Percentiles rank a stretch among this genome's conserved stretches.
Evolutionary conservation across 345 rosid species (phyloP).

Genomic region (Populus tremula): DNA sequence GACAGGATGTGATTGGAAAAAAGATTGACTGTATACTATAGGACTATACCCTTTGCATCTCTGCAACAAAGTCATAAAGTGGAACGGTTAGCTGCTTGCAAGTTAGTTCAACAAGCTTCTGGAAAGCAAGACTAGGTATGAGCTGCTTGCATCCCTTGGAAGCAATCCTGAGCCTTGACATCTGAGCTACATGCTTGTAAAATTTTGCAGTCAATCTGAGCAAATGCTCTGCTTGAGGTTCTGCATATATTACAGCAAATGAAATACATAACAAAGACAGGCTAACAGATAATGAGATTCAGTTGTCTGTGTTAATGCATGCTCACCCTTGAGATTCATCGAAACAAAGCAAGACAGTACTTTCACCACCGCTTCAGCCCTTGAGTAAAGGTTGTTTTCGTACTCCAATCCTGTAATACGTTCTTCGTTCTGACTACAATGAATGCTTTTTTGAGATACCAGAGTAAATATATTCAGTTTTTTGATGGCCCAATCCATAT

Average conservation of each 20-base stretch:
- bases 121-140: slow-evolving; percentile 60
- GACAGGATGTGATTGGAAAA: not conserved
- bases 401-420: slow-evolving; percentile 32
- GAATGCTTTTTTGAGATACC: slow-evolving; percentile 36
- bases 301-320: not conserved
- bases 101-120: slow-evolving; percentile 72
- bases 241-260: slow-evolving; percentile 40
- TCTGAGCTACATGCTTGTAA: slow-evolving; percentile 77
- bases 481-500: slow-evolving; percentile 67
- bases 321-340: slow-evolving; percentile 68
- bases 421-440: slow-evolving; percentile 35
- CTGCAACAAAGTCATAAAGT: slow-evolving; percentile 67
- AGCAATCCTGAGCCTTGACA: slow-evolving; percentile 68
- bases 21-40: not conserved
- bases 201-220: slow-evolving; percentile 54
- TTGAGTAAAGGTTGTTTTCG: slow-evolving; percentile 55
- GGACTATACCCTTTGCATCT: slow-evolving; percentile 51
- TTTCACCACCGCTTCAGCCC: slow-evolving; percentile 57
- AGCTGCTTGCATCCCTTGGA: slow-evolving; percentile 73
- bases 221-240: slow-evolving; percentile 61
- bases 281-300: slow-evolving; percentile 6
- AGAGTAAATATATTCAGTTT: slow-evolving; percentile 47
- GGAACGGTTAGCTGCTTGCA: slow-evolving; percentile 74
- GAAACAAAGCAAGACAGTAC: slow-evolving; percentile 65
- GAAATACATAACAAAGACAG: slow-evolving; percentile 13